These are phyloP conservation scores for Metarhizium brunneum DNA, from an alignment of 2,329 filamentous ascomycete species.

Conservation along the genomic window DNA sequence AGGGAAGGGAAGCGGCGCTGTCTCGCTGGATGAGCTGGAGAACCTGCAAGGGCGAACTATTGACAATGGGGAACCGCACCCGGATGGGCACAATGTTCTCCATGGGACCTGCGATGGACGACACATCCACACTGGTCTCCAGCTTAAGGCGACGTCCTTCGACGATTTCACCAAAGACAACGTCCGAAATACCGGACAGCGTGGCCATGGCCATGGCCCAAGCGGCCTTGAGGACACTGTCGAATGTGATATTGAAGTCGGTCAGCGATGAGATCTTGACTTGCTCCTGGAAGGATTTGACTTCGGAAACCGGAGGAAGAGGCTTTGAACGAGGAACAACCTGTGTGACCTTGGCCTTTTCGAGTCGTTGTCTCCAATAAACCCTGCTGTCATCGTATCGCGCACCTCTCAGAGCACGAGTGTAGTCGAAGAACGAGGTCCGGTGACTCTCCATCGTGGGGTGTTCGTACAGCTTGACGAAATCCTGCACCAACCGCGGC, in stretches of 20 bases:
- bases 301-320: slow-evolving; percentile 25
- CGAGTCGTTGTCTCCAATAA: slow-evolving; percentile 37
- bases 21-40: slow-evolving; percentile 40
- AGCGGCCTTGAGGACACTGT: slow-evolving; percentile 46
- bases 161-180: slow-evolving; percentile 47
- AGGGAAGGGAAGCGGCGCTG: slow-evolving; percentile 34
- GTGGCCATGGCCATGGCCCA: slow-evolving; percentile 48
- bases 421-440: slow-evolving; percentile 39
- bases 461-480: slow-evolving; percentile 35
- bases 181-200: slow-evolving; percentile 37
- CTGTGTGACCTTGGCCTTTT: slow-evolving; percentile 37
- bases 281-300: slow-evolving; percentile 30
- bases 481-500: slow-evolving; percentile 37
- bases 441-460: slow-evolving; percentile 22
- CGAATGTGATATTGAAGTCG: slow-evolving; percentile 36
- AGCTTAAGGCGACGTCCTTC: slow-evolving; percentile 36
- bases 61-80: slow-evolving; percentile 32
- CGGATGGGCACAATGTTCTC: slow-evolving; percentile 40
- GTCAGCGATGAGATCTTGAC: slow-evolving; percentile 31
- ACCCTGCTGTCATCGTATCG: slow-evolving; percentile 28
- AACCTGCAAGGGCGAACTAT: slow-evolving; percentile 38
- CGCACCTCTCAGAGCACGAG: slow-evolving; percentile 28
- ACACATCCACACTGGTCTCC: slow-evolving; percentile 44
- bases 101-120: slow-evolving; percentile 36
- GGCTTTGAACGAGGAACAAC: slow-evolving; percentile 33